These are phyloP conservation scores for Xerocomellus chrysenteron DNA, from an alignment of 768 basidiomycete genomes.

Conservation along the genomic window DNA sequence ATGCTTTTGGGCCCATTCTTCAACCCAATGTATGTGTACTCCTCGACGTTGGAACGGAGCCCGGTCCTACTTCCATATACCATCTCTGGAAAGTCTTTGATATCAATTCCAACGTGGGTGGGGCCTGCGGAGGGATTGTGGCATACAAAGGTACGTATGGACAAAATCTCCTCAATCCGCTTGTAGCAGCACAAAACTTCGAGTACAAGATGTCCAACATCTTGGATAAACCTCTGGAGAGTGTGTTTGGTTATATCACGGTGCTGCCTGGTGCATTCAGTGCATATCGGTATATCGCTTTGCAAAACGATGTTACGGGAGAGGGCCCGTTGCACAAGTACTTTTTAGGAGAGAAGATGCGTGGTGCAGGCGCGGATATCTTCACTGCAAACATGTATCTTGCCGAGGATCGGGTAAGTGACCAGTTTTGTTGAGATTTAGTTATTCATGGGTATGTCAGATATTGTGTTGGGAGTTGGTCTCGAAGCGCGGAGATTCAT, in stretches of 20 bases:
- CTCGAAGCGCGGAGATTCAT: slow-evolving; percentile 85
- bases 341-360: slow-evolving; percentile 96
- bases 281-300: slow-evolving; percentile 86
- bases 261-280: slow-evolving; percentile 93
- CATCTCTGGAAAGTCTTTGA: slow-evolving; percentile 96
- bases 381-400: slow-evolving; percentile 98
- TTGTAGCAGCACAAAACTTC: slow-evolving; percentile 90
- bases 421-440: not conserved
- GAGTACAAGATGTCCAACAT: slow-evolving; percentile 96
- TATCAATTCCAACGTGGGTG: slow-evolving; percentile 86
- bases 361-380: slow-evolving; percentile 83
- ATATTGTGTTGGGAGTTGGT: slow-evolving; percentile 98
- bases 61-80: slow-evolving; percentile 86
- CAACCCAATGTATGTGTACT: slow-evolving; percentile 91
- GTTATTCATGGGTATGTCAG: slow-evolving; percentile 35
- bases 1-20: slow-evolving; percentile 79
- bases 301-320: slow-evolving; percentile 81
- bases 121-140: slow-evolving; percentile 96
- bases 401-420: slow-evolving; percentile 76
- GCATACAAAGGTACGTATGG: slow-evolving; percentile 86
- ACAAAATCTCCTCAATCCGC: slow-evolving; percentile 75
- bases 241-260: slow-evolving; percentile 90
- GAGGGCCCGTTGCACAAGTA: slow-evolving; percentile 93
- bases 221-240: slow-evolving; percentile 87
- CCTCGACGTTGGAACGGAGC: slow-evolving; percentile 84